Evolutionary conservation across 257 asterid species (phyloP).

Genomic region (Paraleonurus japonicus): DNA sequence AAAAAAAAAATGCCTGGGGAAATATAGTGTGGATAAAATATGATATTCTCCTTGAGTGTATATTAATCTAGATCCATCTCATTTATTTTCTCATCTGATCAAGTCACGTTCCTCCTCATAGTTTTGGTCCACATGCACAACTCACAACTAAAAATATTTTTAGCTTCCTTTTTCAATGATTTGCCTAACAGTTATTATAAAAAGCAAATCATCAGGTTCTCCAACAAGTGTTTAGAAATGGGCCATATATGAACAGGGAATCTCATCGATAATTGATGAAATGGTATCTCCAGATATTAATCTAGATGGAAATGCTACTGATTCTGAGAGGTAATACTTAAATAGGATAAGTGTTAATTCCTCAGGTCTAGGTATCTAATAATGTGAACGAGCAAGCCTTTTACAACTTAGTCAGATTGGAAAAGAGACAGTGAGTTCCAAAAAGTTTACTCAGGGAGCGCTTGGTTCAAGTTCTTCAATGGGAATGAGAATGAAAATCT

Average conservation of each 20-base stretch:
- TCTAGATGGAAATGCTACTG: background rate
- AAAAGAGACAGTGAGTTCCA: background rate
- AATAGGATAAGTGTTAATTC: background rate
- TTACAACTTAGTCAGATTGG: background rate
- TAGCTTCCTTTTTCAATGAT: background rate
- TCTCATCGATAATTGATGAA: background rate
- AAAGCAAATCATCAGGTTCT: background rate
- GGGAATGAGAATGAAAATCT: too few relatives aligned
- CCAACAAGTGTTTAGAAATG: background rate
- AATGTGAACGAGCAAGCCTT: background rate
- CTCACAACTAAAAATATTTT: background rate
- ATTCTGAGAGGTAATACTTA: background rate
- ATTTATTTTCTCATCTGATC: slow-evolving; percentile 5
- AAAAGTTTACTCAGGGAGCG: too few relatives aligned
- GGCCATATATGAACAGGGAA: background rate
- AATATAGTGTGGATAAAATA: background rate
- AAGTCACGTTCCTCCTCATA: background rate
- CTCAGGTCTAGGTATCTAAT: background rate
- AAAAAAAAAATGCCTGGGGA: background rate
- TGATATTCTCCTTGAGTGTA: background rate
- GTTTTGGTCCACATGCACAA: background rate
- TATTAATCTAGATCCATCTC: background rate
- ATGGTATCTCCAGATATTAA: background rate
- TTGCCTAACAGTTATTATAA: background rate
- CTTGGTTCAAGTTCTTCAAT: too few relatives aligned